Conservation (phyloP, 208 protist species). For the Trypanosoma lewisi region DNA sequence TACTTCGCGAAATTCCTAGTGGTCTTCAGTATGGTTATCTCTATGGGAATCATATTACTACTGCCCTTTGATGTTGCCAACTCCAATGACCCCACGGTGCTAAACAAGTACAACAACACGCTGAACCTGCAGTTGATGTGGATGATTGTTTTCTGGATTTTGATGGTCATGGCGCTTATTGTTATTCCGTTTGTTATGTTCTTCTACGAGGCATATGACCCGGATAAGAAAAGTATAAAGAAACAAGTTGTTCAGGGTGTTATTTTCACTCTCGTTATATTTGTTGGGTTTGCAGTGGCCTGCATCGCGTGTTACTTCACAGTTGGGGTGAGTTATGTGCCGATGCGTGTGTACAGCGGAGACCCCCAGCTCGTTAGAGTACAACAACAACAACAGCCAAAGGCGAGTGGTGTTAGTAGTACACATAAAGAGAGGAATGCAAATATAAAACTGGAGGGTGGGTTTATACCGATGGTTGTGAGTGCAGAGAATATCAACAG, state of each 20-base stretch:
- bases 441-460: no score
- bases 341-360: constrained; percentile 37
- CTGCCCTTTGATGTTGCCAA: constrained; percentile 84
- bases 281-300: constrained; percentile 54
- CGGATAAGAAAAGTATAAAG: constrained; percentile 51
- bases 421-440: no score
- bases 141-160: constrained; percentile 82
- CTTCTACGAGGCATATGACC: constrained; percentile 93
- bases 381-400: no score
- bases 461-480: no score
- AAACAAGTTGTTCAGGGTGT: constrained; percentile 43
- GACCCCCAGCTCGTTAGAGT: constrained; percentile 31
- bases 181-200: constrained; percentile 92
- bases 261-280: constrained; percentile 42
- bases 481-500: constrained; percentile 10
- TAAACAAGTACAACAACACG: constrained; percentile 51
- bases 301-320: constrained; percentile 50
- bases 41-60: constrained; percentile 46
- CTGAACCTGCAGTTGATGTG: constrained; percentile 87
- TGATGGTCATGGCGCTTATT: constrained; percentile 66
- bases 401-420: no score
- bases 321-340: constrained; percentile 47
- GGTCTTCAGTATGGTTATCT: constrained; percentile 68
- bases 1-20: constrained; percentile 65
- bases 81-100: constrained; percentile 55